phyloP scores from a whole-genome alignment of 768 basidiomycete species.

The Agaricus bisporus region DNA sequence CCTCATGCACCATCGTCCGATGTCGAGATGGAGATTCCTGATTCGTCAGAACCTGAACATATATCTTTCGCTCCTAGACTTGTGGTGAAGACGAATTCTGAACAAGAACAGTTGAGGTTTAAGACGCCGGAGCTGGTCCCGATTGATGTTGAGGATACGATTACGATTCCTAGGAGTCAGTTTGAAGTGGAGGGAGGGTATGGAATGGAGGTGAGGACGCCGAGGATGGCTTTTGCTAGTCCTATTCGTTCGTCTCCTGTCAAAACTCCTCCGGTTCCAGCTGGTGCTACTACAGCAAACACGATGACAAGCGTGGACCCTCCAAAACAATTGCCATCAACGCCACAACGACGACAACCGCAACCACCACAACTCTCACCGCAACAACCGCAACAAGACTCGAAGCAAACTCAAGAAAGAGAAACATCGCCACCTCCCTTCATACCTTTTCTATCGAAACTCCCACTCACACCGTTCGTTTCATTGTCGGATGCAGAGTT shows the following conservation, averaged over 20 bases:
- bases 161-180: neutral
- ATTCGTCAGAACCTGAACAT: neutral
- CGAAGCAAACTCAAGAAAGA: neutral
- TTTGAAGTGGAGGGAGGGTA: neutral
- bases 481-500: conserved; percentile 60
- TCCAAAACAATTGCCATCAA: neutral
- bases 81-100: neutral
- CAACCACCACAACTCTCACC: neutral
- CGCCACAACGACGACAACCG: neutral
- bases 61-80: neutral
- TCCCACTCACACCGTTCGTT: conserved; percentile 29
- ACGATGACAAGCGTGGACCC: neutral
- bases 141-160: neutral
- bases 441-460: neutral
- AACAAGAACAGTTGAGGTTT: neutral
- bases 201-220: neutral
- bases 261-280: neutral
- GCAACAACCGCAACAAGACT: neutral
- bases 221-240: neutral
- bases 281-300: neutral
- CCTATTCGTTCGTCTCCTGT: neutral
- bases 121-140: conserved; percentile 1
- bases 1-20: neutral
- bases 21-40: neutral
- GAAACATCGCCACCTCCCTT: neutral